Evolutionary conservation across 495 filamentous ascomycete genomes (phyloP), one percentile per base, ranked within the genome.

Genomic region (Penicillium herquei): DNA sequence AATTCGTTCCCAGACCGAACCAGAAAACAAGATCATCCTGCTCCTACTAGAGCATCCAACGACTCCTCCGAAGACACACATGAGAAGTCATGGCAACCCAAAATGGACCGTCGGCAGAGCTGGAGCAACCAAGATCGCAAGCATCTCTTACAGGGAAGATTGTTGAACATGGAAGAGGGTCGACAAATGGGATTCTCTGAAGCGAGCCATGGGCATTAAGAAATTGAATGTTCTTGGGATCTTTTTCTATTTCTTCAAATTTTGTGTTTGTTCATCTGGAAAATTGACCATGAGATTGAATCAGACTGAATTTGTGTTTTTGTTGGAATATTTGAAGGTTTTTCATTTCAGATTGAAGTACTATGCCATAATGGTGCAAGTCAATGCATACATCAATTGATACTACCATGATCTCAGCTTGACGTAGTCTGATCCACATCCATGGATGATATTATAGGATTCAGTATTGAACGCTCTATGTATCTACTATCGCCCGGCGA

Each of bases 101-200:
- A 39, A 35, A 34, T 64, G 16, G 57, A 62, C 21, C 64, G 65
- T 21, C 60, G 61, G 16, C 69, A 70, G 44, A 73, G 69, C 47
- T 75, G 71, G 70, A 73, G 65, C 48, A 49, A 63, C 17, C 45
- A 75, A 56, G 71, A 76, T 52, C 59, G 51, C 40, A 72, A 73
- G 34, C 69, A 72, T 56, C 49, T 64, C 58, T n/a, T 68, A 44
- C 69, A 74, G 56, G 60, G 63, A 31, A 47, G 64, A 57, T 40
- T 75, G 54, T 52, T 74, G 46, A 42, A 45, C 18, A 54, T 53
- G 17, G 61, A 69, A 55, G 51, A 55, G 50, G 69, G 62, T 4
- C 58, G 43, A 42, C 61, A 71, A 55, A 57, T 30, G 8, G 72
- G 71, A 12, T 74, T 74, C 51, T 64, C 66, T 18, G 70, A 73